A percentile compares a stretch with the other conserved stretches of the same genome.
Evolutionary conservation across 2,329 filamentous ascomycete species (phyloP).

Genomic region (Zymoseptoria ardabiliae): DNA sequence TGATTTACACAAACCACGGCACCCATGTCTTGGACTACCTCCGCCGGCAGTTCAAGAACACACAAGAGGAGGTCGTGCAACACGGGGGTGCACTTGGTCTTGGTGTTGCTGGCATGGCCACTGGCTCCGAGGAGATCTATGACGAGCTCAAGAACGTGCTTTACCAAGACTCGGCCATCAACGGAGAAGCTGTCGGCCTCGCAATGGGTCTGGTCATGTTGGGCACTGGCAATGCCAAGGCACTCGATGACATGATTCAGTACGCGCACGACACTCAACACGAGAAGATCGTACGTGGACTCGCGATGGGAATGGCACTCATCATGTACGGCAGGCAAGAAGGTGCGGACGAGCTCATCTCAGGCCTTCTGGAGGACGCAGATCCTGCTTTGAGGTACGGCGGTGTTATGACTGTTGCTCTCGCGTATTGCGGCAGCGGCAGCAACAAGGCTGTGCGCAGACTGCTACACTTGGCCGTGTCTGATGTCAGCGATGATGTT

Average conservation of each 20-base stretch:
- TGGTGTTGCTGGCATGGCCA: conserved; percentile 96
- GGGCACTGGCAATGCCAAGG: conserved; percentile 90
- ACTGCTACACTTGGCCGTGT: conserved; percentile 90
- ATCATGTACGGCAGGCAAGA: conserved; percentile 98
- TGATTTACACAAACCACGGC: conserved; percentile 97
- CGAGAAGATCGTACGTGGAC: conserved; percentile 95
- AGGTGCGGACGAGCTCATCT: conserved; percentile 87
- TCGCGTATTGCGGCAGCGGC: conserved; percentile 93
- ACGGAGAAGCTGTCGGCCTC: conserved; percentile 91
- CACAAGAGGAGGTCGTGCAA: conserved; percentile 87
- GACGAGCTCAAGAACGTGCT: conserved; percentile 83
- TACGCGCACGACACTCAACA: conserved; percentile 98
- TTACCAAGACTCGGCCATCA: conserved; percentile 89
- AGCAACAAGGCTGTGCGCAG: conserved; percentile 98
- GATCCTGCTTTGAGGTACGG: conserved; percentile 92
- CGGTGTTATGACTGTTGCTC: conserved; percentile 95
- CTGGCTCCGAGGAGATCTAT: conserved; percentile 81
- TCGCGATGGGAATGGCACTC: conserved; percentile 91
- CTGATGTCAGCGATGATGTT: conserved; percentile 96
- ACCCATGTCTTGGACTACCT: conserved; percentile 80
- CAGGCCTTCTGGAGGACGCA: conserved; percentile 84
- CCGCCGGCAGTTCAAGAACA: conserved; percentile 63
- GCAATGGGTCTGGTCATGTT: conserved; percentile 98
- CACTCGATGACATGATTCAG: conserved; percentile 91
- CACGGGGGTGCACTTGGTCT: conserved; percentile 92